Percentiles rank a stretch among this genome's conserved stretches.
Conservation (phyloP, 2,329 filamentous ascomycete genomes). For the Byssothecium circinans region DNA sequence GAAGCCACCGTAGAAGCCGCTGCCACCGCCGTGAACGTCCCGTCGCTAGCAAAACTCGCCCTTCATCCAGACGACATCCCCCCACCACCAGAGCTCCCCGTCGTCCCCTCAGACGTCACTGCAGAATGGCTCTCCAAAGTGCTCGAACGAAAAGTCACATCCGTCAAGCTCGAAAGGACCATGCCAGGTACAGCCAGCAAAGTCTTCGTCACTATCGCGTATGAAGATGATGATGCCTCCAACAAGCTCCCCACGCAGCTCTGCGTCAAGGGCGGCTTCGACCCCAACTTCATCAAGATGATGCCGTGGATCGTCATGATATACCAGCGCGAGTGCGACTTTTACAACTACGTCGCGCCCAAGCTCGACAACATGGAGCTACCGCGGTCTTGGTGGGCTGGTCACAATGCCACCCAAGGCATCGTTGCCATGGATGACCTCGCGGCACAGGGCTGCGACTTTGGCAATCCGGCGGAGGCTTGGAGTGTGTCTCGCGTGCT, state of each 20-base stretch:
- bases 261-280: slow-evolving; percentile 23
- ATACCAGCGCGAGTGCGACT: slow-evolving; percentile 19
- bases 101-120: slow-evolving; percentile 12
- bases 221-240: slow-evolving; percentile 8
- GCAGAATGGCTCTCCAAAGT: slow-evolving; percentile 16
- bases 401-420: slow-evolving; percentile 16
- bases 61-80: slow-evolving; percentile 2
- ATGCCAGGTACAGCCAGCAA: slow-evolving; percentile 20
- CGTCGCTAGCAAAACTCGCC: slow-evolving; percentile 5
- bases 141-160: slow-evolving; percentile 11
- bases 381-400: slow-evolving; percentile 10
- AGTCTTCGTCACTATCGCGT: slow-evolving; percentile 13
- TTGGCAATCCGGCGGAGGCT: slow-evolving; percentile 10
- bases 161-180: slow-evolving; percentile 8
- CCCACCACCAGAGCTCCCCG: slow-evolving; percentile 6
- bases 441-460: slow-evolving; percentile 6
- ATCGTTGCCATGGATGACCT: slow-evolving; percentile 19
- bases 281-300: slow-evolving; percentile 7
- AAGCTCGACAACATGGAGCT: slow-evolving; percentile 13
- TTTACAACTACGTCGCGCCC: slow-evolving; percentile 18
- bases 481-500: slow-evolving; percentile 11
- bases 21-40: slow-evolving; percentile 1
- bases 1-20: slow-evolving; percentile 1
- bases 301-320: slow-evolving; percentile 13
- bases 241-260: slow-evolving; percentile 4